Conservation (phyloP, 2,329 filamentous ascomycete genomes). For the Colletotrichum nymphaeae region DNA sequence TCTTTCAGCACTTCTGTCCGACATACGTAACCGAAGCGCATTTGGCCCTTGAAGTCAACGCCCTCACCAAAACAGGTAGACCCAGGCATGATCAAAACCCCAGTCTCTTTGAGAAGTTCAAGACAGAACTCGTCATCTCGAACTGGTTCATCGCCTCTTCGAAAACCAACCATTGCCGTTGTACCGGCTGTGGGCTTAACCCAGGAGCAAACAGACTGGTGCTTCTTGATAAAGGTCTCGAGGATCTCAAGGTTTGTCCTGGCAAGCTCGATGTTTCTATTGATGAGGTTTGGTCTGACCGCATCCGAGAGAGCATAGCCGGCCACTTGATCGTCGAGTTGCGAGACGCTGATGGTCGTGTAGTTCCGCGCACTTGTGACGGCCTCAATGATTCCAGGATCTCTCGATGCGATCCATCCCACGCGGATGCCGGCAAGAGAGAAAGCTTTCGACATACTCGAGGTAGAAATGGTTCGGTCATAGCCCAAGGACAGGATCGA, state of each 20-base stretch:
- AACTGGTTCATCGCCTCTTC: conserved; percentile 68
- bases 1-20: conserved; percentile 75
- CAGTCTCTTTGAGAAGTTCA: conserved; percentile 73
- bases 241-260: conserved; percentile 74
- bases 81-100: conserved; percentile 80
- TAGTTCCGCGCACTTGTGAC: conserved; percentile 79
- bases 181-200: conserved; percentile 82
- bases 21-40: conserved; percentile 81
- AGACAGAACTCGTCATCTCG: conserved; percentile 79
- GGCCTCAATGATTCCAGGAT: conserved; percentile 68
- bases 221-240: conserved; percentile 72
- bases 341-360: conserved; percentile 86
- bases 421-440: conserved; percentile 82
- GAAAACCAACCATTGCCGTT: conserved; percentile 80
- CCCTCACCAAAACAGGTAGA: conserved; percentile 76
- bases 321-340: conserved; percentile 82
- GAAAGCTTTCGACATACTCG: conserved; percentile 90
- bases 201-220: conserved; percentile 75
- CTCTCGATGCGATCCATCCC: conserved; percentile 83
- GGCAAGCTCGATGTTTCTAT: conserved; percentile 74
- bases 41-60: conserved; percentile 77
- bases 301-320: conserved; percentile 73
- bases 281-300: conserved; percentile 54
- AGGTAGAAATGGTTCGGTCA: conserved; percentile 77
- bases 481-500: conserved; percentile 80